Evolutionary conservation across 352 stramenopile genomes (phyloP).

Genomic region (Globisporangium recalcitrans): DNA sequence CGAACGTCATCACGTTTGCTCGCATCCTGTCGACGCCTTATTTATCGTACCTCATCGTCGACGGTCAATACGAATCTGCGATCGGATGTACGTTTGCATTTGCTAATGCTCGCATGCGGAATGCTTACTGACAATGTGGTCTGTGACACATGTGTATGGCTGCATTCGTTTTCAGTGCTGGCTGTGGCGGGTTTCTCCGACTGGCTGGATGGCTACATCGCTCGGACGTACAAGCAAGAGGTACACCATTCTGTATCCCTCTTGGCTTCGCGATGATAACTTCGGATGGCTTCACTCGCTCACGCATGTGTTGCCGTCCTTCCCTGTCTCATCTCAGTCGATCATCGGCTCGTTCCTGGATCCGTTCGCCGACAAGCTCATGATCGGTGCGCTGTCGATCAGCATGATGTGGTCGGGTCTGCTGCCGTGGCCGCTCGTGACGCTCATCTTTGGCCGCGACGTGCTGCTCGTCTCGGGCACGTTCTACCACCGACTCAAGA

Average conservation of each 20-base stretch:
- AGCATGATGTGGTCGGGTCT: constrained; percentile 69
- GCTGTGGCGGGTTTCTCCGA: constrained; percentile 65
- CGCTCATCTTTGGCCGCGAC: constrained; percentile 70
- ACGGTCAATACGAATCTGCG: constrained; percentile 57
- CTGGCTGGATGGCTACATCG: constrained; percentile 81
- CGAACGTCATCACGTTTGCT: constrained; percentile 76
- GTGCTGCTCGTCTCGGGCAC: constrained; percentile 69
- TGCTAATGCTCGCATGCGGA: too few relatives aligned
- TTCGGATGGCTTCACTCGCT: not conserved
- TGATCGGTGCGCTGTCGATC: constrained; percentile 69
- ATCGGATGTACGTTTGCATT: constrained; percentile 67
- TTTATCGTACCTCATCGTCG: constrained; percentile 64
- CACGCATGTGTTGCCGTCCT: too few relatives aligned
- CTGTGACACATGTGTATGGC: too few relatives aligned
- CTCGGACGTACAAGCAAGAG: constrained; percentile 67
- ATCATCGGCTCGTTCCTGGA: constrained; percentile 81
- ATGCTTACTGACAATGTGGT: not conserved
- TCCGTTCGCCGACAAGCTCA: constrained; percentile 77
- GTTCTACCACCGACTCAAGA: constrained; percentile 71
- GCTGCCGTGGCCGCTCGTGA: constrained; percentile 54
- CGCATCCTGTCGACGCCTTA: constrained; percentile 76
- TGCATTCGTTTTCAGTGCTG: too few relatives aligned
- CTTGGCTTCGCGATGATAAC: not conserved
- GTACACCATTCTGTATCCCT: constrained; percentile 15
- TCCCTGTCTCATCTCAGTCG: constrained; percentile 25